These are phyloP conservation scores for Paramarasmius palmivorus DNA, from an alignment of 1,284 basidiomycete genomes.

Conservation along the genomic window DNA sequence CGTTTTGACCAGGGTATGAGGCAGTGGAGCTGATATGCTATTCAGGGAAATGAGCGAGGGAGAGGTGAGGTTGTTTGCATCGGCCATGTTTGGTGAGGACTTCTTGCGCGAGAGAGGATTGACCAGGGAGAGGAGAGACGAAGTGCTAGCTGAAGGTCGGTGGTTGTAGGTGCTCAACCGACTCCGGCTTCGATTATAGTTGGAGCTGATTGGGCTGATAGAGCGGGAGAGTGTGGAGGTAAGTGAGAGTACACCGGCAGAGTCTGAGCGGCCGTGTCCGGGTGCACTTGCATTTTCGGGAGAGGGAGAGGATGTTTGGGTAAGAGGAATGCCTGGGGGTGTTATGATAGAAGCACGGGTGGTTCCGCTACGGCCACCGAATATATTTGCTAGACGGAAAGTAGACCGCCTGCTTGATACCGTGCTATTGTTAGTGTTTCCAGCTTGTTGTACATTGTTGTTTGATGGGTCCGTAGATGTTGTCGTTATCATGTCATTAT, in stretches of 20 bases:
- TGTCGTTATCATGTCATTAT: background rate
- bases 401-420: constrained; percentile 10
- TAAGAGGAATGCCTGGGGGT: constrained; percentile 5
- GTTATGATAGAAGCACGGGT: constrained; percentile 4
- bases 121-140: constrained; percentile 35
- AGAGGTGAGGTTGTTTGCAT: constrained; percentile 36
- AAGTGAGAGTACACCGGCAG: constrained; percentile 13
- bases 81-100: constrained; percentile 32
- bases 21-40: constrained; percentile 52
- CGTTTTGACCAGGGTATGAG: constrained; percentile 50
- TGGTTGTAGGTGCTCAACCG: constrained; percentile 5
- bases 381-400: constrained; percentile 13
- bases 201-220: background rate
- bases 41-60: constrained; percentile 50
- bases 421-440: background rate
- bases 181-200: background rate
- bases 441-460: background rate
- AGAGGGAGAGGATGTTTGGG: no score
- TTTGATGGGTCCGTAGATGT: background rate
- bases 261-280: constrained; percentile 7
- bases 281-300: background rate
- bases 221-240: constrained; percentile 11
- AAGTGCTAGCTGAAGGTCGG: constrained; percentile 14
- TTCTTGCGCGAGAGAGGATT: constrained; percentile 39
- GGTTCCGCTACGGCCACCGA: constrained; percentile 8